Conservation (phyloP, 176 grass and related monocot species). For the Ampelocalamus luodianensis region DNA sequence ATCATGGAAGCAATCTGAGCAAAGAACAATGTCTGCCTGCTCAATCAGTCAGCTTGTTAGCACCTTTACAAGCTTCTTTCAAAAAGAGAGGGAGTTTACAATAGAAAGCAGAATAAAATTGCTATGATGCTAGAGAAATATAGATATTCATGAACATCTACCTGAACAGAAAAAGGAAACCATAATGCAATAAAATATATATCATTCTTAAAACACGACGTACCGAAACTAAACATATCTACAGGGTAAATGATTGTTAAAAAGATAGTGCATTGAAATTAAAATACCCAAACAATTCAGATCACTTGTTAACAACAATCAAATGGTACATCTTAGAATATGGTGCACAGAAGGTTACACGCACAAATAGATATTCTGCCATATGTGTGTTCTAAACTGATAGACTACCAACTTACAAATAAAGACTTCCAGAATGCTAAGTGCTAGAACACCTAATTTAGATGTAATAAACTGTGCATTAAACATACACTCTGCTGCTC, state of each 20-base stretch:
- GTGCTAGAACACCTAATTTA: not conserved
- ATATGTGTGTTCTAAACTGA: not conserved
- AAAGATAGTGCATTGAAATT: not conserved
- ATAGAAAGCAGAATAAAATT: conserved; percentile 29
- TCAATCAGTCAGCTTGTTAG: conserved; percentile 41
- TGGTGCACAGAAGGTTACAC: not conserved
- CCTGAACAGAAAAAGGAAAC: conserved; percentile 27
- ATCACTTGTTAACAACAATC: not conserved
- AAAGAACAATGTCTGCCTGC: conserved; percentile 76
- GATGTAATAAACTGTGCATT: not conserved
- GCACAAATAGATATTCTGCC: not conserved
- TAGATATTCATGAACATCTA: conserved; percentile 2
- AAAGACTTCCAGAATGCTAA: not conserved
- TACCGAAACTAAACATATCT: conserved; percentile 14
- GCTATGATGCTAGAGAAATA: not conserved
- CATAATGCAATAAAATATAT: not conserved
- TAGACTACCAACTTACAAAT: not conserved
- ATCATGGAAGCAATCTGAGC: conserved; percentile 85
- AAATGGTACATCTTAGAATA: conserved; percentile 14
- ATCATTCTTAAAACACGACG: not conserved
- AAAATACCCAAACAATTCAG: conserved; percentile 5
- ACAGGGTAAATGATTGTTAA: not conserved
- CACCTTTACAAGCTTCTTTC: conserved; percentile 18
- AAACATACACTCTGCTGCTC: not conserved
- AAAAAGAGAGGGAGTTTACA: conserved; percentile 1